Percentiles rank a stretch among this genome's conserved stretches.
phyloP scores from a whole-genome alignment of 2,329 filamentous ascomycete genomes.

The Diplodia seriata region DNA sequence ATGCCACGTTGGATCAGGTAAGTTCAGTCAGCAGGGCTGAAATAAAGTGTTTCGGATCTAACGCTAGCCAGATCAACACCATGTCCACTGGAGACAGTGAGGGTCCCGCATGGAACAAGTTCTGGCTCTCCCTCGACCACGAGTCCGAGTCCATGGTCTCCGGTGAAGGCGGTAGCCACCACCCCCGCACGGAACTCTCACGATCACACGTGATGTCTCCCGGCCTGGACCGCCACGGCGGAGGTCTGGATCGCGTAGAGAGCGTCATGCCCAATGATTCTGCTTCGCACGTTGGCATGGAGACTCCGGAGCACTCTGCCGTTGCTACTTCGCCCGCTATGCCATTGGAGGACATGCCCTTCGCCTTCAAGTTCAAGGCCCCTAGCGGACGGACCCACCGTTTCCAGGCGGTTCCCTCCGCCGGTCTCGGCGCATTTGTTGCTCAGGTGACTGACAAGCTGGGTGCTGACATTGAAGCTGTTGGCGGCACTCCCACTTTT shows the following conservation, averaged over 20 bases:
- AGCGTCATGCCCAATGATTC: slow-evolving; percentile 93
- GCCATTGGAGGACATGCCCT: slow-evolving; percentile 71
- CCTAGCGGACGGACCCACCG: slow-evolving; percentile 93
- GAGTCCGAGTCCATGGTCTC: slow-evolving; percentile 97
- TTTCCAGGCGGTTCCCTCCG: slow-evolving; percentile 80
- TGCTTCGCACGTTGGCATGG: slow-evolving; percentile 86
- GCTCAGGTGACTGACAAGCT: slow-evolving; percentile 81
- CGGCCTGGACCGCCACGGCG: slow-evolving; percentile 66
- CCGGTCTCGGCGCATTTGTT: slow-evolving; percentile 82
- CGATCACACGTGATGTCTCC: slow-evolving; percentile 83
- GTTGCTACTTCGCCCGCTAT: slow-evolving; percentile 64
- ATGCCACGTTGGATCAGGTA: slow-evolving; percentile 96
- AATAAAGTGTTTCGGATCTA: slow-evolving; percentile 6
- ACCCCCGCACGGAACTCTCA: slow-evolving; percentile 68
- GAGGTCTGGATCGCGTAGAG: slow-evolving; percentile 70
- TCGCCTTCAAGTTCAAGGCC: slow-evolving; percentile 99
- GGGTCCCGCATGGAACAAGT: slow-evolving; percentile 99
- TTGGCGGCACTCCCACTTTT: slow-evolving; percentile 80
- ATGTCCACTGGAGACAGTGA: slow-evolving; percentile 89
- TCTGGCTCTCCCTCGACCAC: slow-evolving; percentile 95
- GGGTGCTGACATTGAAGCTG: slow-evolving; percentile 78
- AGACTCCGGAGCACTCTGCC: slow-evolving; percentile 75
- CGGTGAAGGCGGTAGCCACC: slow-evolving; percentile 80
- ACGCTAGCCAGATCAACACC: slow-evolving; percentile 71
- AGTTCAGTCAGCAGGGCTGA: slow-evolving; percentile 33